Conservation (phyloP, 2,329 filamentous ascomycete species). For the Diaporthe citri region DNA sequence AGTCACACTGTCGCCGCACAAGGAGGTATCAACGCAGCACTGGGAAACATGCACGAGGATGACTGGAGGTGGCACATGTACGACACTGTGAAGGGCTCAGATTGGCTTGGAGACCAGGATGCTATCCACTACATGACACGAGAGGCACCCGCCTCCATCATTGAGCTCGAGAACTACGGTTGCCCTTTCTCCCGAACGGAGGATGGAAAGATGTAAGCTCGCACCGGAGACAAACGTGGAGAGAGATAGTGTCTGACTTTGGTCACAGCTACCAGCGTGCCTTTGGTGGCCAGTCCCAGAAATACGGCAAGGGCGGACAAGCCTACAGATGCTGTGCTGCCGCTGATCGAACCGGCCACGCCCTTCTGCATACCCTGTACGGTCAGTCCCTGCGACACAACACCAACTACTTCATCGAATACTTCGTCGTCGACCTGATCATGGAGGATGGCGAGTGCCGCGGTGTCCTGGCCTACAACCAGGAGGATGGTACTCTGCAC, state of each 20-base stretch:
- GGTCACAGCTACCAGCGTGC: slow-evolving; percentile 87
- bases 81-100: slow-evolving; percentile 96
- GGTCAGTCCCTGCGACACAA: slow-evolving; percentile 97
- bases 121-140: slow-evolving; percentile 99
- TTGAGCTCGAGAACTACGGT: slow-evolving; percentile 97
- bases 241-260: slow-evolving; percentile 42
- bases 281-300: slow-evolving; percentile 96
- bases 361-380: slow-evolving; percentile 97
- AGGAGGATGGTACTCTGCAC: slow-evolving; percentile 98
- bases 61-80: slow-evolving; percentile 99
- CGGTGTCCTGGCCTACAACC: slow-evolving; percentile 97
- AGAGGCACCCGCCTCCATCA: slow-evolving; percentile 90
- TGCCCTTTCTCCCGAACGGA: slow-evolving; percentile 97
- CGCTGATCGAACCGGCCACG: slow-evolving; percentile 96
- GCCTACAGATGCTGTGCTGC: slow-evolving; percentile 97
- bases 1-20: slow-evolving; percentile 86
- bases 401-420: slow-evolving; percentile 99
- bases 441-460: slow-evolving; percentile 98
- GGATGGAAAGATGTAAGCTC: slow-evolving; percentile 87
- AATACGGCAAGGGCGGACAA: slow-evolving; percentile 96
- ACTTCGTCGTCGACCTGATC: slow-evolving; percentile 95
- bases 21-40: slow-evolving; percentile 88
- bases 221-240: too few species aligned
- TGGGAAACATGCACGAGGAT: slow-evolving; percentile 97
- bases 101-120: slow-evolving; percentile 98